These are phyloP conservation scores for Paramarasmius palmivorus DNA, from an alignment of 1,284 basidiomycete species.

Conservation along the genomic window DNA sequence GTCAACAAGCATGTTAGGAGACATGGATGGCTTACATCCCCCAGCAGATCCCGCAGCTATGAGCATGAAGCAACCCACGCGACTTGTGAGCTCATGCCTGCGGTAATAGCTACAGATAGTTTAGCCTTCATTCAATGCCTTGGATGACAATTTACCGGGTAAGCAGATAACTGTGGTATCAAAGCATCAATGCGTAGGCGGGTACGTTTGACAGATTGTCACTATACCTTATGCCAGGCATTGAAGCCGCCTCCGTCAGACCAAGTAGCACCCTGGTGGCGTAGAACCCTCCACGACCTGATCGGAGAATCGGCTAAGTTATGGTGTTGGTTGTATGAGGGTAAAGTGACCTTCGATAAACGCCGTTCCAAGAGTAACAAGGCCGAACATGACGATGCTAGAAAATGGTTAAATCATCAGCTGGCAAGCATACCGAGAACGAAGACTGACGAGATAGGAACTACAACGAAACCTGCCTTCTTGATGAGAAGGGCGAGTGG, in stretches of 20 bases:
- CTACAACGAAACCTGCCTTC: slow-evolving; percentile 15
- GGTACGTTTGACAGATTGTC: background rate
- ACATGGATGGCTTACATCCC: slow-evolving; percentile 17
- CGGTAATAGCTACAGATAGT: slow-evolving; percentile 15
- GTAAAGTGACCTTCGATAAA: slow-evolving; percentile 22
- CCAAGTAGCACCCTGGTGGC: slow-evolving; percentile 30
- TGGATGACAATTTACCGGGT: slow-evolving; percentile 5
- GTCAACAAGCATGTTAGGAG: too few relatives aligned
- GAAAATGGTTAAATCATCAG: slow-evolving; percentile 1
- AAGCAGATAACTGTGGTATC: background rate
- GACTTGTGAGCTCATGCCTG: slow-evolving; percentile 18
- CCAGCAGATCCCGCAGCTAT: slow-evolving; percentile 18
- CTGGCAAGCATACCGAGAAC: background rate
- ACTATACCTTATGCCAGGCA: slow-evolving; percentile 16
- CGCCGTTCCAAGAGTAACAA: slow-evolving; percentile 29
- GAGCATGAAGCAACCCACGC: slow-evolving; percentile 21
- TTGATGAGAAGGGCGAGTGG: slow-evolving; percentile 21
- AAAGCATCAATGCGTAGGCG: background rate
- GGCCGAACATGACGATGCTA: slow-evolving; percentile 17
- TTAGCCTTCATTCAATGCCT: too few relatives aligned
- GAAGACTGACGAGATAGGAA: slow-evolving; percentile 12
- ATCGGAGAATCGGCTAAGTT: background rate
- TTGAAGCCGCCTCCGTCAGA: slow-evolving; percentile 30
- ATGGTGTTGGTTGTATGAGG: background rate
- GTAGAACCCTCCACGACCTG: slow-evolving; percentile 22